Percentiles rank a stretch among this genome's conserved stretches.
Conservation (phyloP, 1,139 yeast species). For the Neolecta irregularis region DNA sequence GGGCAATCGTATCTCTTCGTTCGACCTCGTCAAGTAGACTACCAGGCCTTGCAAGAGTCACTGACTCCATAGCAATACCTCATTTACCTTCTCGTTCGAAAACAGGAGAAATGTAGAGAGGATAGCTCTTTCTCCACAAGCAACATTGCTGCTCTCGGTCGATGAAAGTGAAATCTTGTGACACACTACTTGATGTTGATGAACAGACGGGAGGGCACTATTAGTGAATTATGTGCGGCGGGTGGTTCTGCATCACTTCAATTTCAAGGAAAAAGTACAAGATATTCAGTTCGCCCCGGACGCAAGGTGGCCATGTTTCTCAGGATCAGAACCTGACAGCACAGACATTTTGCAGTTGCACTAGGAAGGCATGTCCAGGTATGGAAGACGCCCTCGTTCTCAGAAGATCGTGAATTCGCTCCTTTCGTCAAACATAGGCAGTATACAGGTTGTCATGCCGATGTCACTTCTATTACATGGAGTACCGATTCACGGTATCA, state of each 20-base stretch:
- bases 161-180: slow-evolving; percentile 32
- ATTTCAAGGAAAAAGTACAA: slow-evolving; percentile 62
- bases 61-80: slow-evolving; percentile 35
- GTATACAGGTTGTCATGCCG: slow-evolving; percentile 86
- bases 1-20: slow-evolving; percentile 81
- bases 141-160: slow-evolving; percentile 65
- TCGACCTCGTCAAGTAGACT: slow-evolving; percentile 50
- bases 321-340: too few species aligned
- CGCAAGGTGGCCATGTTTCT: too few species aligned
- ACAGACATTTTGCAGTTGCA: slow-evolving; percentile 75
- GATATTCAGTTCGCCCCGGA: slow-evolving; percentile 78
- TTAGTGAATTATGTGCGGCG: slow-evolving; percentile 71
- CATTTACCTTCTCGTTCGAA: slow-evolving; percentile 83
- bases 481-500: slow-evolving; percentile 57
- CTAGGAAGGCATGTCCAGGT: slow-evolving; percentile 71
- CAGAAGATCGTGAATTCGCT: slow-evolving; percentile 67
- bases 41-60: background rate
- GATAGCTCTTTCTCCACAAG: slow-evolving; percentile 70
- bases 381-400: slow-evolving; percentile 77
- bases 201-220: slow-evolving; percentile 73
- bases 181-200: background rate
- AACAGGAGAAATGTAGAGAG: slow-evolving; percentile 73
- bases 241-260: slow-evolving; percentile 87
- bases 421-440: slow-evolving; percentile 85
- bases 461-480: slow-evolving; percentile 69